Conservation (phyloP, 768 basidiomycete genomes). For the Daedalea quercina region DNA sequence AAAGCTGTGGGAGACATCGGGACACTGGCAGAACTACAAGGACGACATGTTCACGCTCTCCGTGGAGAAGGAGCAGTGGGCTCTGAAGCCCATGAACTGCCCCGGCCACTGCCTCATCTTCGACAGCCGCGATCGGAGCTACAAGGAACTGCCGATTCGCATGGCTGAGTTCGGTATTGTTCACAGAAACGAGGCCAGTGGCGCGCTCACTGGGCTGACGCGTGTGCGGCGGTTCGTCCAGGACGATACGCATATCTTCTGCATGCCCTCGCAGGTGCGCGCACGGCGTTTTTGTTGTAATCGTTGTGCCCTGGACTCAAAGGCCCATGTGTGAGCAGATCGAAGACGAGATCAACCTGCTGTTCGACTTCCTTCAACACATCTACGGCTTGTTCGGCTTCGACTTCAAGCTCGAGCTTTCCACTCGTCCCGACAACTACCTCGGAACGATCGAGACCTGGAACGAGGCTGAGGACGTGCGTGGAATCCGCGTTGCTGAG, state of each 20-base stretch:
- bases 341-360: slow-evolving; percentile 73
- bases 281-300: background rate
- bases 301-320: background rate
- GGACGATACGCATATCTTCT: slow-evolving; percentile 98
- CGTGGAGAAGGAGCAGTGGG: slow-evolving; percentile 95
- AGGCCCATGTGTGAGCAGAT: slow-evolving; percentile 41
- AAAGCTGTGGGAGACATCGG: slow-evolving; percentile 97
- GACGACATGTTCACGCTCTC: slow-evolving; percentile 97
- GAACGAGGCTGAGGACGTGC: slow-evolving; percentile 80
- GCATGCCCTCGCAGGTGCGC: slow-evolving; percentile 81
- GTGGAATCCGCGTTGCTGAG: slow-evolving; percentile 8
- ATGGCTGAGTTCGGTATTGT: slow-evolving; percentile 99
- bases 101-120: slow-evolving; percentile 96
- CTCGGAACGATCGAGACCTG: slow-evolving; percentile 87
- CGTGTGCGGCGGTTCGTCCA: slow-evolving; percentile 94
- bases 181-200: slow-evolving; percentile 94
- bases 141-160: slow-evolving; percentile 92
- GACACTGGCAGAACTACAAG: slow-evolving; percentile 97
- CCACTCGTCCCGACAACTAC: slow-evolving; percentile 92
- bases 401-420: slow-evolving; percentile 88
- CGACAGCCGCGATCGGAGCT: slow-evolving; percentile 87
- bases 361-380: slow-evolving; percentile 94
- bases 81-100: slow-evolving; percentile 98
- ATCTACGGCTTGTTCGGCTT: slow-evolving; percentile 95
- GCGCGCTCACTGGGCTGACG: slow-evolving; percentile 88